These are phyloP conservation scores for Populus tomentosa DNA, from an alignment of 441 rosid genomes.

Conservation along the genomic window DNA sequence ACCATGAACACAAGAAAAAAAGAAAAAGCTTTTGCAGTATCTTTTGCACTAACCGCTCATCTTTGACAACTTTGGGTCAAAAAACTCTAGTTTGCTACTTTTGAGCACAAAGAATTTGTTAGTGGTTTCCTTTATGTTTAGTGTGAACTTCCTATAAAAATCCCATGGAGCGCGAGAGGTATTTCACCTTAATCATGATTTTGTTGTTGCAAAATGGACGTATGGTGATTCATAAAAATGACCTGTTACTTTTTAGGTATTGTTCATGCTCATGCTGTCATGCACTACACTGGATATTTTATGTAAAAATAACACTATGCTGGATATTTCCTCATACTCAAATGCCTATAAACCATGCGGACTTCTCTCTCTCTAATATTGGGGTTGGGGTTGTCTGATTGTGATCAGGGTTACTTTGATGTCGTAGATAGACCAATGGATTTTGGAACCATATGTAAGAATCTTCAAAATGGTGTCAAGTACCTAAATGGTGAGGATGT, in stretches of 20 bases:
- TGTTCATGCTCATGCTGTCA: background rate
- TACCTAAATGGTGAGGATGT: conserved; percentile 46
- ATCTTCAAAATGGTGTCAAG: conserved; percentile 39
- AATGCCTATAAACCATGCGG: too few species aligned
- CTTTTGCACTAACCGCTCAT: background rate
- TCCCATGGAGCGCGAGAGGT: background rate
- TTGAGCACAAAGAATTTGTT: background rate
- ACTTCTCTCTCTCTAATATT: background rate
- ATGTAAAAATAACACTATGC: too few species aligned
- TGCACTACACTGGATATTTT: background rate
- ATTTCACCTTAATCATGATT: background rate
- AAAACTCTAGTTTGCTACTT: background rate
- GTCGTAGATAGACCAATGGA: conserved; percentile 53
- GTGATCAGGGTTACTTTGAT: conserved; percentile 37
- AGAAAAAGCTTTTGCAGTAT: background rate
- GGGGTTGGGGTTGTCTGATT: conserved; percentile 6
- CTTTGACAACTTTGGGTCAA: background rate
- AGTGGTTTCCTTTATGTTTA: background rate
- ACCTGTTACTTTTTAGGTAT: background rate
- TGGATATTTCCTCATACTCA: too few species aligned
- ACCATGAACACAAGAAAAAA: background rate
- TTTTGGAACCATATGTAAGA: conserved; percentile 45
- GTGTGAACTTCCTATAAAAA: background rate
- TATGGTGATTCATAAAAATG: background rate
- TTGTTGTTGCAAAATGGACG: background rate